Conservation (phyloP, 495 filamentous ascomycete genomes). For the Lichina pygmaea region DNA sequence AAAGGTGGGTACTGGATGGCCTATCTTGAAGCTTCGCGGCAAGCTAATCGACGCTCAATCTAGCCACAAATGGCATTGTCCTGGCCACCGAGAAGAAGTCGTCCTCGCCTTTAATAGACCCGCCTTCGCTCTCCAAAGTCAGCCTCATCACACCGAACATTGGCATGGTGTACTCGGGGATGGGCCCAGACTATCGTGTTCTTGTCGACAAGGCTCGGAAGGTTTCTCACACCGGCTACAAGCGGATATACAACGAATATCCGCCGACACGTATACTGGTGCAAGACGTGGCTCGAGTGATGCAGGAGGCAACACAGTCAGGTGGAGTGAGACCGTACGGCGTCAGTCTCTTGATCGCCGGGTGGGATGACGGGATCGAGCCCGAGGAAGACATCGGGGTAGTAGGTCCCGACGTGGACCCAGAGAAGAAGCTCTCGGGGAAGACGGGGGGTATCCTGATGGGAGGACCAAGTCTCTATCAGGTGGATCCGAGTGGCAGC, state of each 20-base stretch:
- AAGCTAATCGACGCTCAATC: neutral
- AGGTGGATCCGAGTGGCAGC: slow-evolving; percentile 87
- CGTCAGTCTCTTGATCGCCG: slow-evolving; percentile 80
- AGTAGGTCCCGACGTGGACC: slow-evolving; percentile 22
- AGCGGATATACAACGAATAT: slow-evolving; percentile 99
- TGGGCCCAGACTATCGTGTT: slow-evolving; percentile 95
- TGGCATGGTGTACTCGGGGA: slow-evolving; percentile 98
- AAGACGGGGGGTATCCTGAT: slow-evolving; percentile 92
- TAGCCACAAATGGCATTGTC: slow-evolving; percentile 95
- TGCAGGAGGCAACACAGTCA: slow-evolving; percentile 96
- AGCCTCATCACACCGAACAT: slow-evolving; percentile 95
- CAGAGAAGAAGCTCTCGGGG: slow-evolving; percentile 35
- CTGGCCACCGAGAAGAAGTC: slow-evolving; percentile 99
- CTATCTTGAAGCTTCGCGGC: neutral
- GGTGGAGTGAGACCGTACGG: slow-evolving; percentile 97
- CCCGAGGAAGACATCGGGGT: slow-evolving; percentile 32
- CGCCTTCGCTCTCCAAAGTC: slow-evolving; percentile 87
- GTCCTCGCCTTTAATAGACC: slow-evolving; percentile 81
- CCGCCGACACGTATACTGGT: slow-evolving; percentile 94
- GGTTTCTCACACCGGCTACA: slow-evolving; percentile 97
- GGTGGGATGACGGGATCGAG: slow-evolving; percentile 91
- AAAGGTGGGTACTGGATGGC: slow-evolving; percentile 35
- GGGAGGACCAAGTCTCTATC: slow-evolving; percentile 90
- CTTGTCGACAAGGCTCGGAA: slow-evolving; percentile 94
- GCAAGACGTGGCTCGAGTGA: slow-evolving; percentile 89